These are phyloP conservation scores for Fusarium algeriense DNA, from an alignment of 2,329 filamentous ascomycete genomes.

Conservation along the genomic window DNA sequence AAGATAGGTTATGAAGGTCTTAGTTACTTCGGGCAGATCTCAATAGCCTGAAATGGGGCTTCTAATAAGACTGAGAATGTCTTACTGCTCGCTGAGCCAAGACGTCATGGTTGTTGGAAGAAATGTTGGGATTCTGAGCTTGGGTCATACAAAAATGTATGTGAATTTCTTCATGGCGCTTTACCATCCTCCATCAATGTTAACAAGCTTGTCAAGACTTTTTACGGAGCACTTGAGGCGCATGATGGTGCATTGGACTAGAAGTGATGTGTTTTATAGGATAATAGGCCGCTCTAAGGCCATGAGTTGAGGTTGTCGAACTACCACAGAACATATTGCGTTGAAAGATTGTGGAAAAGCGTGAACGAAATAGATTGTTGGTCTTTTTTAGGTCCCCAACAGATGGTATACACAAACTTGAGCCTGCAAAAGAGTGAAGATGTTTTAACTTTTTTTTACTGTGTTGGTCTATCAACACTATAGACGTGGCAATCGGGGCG, in stretches of 20 bases:
- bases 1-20: constrained; percentile 58
- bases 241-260: constrained; percentile 30
- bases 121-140: constrained; percentile 42
- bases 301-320: constrained; percentile 30
- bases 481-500: background rate
- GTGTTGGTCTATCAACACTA: background rate
- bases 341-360: background rate
- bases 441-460: background rate
- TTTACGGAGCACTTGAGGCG: constrained; percentile 37
- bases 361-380: background rate
- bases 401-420: too few species aligned
- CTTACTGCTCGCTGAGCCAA: constrained; percentile 39
- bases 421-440: background rate
- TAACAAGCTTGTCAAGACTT: constrained; percentile 43
- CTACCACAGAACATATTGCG: background rate
- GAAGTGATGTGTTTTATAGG: constrained; percentile 24
- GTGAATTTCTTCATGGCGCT: constrained; percentile 46
- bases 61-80: constrained; percentile 42
- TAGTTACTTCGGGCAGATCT: constrained; percentile 41
- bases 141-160: constrained; percentile 50
- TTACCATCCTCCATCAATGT: constrained; percentile 43
- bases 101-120: constrained; percentile 30
- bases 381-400: background rate
- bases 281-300: constrained; percentile 21
- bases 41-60: constrained; percentile 42